Percentiles rank a stretch among this genome's conserved stretches.
Evolutionary conservation across 148 eudicot species (phyloP).

Genomic region (Spergularia marina): DNA sequence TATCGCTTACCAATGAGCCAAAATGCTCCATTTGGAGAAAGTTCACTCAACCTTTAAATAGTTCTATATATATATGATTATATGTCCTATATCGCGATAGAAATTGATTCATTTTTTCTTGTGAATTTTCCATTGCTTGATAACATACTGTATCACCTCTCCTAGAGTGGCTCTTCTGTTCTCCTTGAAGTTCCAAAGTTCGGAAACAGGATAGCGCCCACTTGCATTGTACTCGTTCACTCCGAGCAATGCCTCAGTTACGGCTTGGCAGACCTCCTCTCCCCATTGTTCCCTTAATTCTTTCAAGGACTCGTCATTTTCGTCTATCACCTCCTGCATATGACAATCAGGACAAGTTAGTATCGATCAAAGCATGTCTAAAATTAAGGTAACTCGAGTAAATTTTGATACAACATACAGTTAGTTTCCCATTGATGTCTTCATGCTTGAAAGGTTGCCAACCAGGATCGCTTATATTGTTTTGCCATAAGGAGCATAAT

Average conservation of each 20-base stretch:
- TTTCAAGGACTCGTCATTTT: conserved; percentile 20
- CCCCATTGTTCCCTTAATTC: conserved; percentile 33
- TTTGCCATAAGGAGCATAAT: conserved; percentile 28
- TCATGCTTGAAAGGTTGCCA: conserved; percentile 36
- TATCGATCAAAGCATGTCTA: not conserved
- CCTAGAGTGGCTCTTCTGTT: conserved; percentile 25
- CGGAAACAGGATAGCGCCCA: conserved; percentile 30
- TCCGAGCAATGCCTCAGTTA: conserved; percentile 27
- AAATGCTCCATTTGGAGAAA: too few relatives aligned
- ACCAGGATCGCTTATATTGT: conserved; percentile 21
- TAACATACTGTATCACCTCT: conserved; percentile 31
- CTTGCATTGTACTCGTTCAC: conserved; percentile 34
- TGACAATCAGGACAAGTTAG: not conserved
- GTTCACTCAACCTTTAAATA: too few relatives aligned
- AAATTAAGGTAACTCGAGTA: not conserved
- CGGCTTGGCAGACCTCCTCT: conserved; percentile 16
- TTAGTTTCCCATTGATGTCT: conserved; percentile 24
- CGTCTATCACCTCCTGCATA: conserved; percentile 33
- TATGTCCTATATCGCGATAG: too few relatives aligned
- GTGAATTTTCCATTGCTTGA: conserved; percentile 29
- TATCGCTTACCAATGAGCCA: too few relatives aligned
- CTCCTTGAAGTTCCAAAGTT: conserved; percentile 35
- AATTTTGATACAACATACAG: conserved; percentile 13
- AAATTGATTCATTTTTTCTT: conserved; percentile 4
- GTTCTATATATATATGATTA: too few relatives aligned